phyloP scores from a whole-genome alignment of 2,329 filamentous ascomycete species.

The Ustulina deusta region DNA sequence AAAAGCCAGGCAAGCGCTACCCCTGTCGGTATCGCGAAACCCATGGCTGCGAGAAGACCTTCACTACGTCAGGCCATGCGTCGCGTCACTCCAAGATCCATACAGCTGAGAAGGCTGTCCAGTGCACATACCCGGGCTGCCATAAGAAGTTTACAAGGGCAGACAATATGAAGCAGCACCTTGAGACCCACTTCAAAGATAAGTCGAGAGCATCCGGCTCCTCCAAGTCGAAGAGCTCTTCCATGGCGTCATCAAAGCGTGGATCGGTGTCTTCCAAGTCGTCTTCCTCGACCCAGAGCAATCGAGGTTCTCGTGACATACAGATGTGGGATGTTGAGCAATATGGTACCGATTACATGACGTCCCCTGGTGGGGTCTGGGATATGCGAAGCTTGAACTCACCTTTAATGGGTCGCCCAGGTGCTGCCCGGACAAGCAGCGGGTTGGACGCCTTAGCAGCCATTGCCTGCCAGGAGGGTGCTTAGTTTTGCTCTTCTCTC shows the following conservation, averaged over 20 bases:
- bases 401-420: slow-evolving; percentile 60
- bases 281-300: slow-evolving; percentile 50
- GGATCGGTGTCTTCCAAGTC: slow-evolving; percentile 47
- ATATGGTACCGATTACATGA: slow-evolving; percentile 51
- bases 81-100: slow-evolving; percentile 88
- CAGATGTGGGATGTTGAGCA: slow-evolving; percentile 58
- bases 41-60: slow-evolving; percentile 80
- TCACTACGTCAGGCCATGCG: slow-evolving; percentile 87
- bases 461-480: slow-evolving; percentile 64
- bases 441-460: slow-evolving; percentile 68
- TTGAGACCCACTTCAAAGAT: slow-evolving; percentile 79
- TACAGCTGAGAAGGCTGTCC: slow-evolving; percentile 82
- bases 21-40: slow-evolving; percentile 79
- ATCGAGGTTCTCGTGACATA: slow-evolving; percentile 49
- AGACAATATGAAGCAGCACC: slow-evolving; percentile 90
- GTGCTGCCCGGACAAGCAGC: slow-evolving; percentile 58
- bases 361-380: slow-evolving; percentile 58
- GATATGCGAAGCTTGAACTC: slow-evolving; percentile 61
- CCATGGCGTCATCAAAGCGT: slow-evolving; percentile 35
- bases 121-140: slow-evolving; percentile 75
- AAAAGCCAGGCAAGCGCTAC: slow-evolving; percentile 73
- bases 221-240: slow-evolving; percentile 51
- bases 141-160: slow-evolving; percentile 84
- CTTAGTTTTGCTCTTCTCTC: slow-evolving; percentile 24
- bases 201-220: slow-evolving; percentile 61